Evolutionary conservation across 768 basidiomycete species (phyloP), one percentile per base, ranked within the genome.

Genomic region (Mycena capillaripes): DNA sequence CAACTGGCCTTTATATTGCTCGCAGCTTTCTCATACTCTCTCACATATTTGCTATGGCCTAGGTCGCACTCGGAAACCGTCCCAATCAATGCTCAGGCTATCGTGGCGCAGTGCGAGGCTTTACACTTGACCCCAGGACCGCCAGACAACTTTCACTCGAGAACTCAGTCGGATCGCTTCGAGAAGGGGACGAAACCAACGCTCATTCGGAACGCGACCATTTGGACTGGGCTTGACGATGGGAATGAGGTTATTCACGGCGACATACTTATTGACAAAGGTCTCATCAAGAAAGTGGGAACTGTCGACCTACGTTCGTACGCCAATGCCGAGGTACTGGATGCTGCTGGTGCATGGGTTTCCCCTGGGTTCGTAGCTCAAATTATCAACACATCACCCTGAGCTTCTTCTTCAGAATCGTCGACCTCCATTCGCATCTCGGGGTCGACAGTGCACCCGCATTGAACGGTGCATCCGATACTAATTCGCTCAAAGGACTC

Each of bases 141-240:
- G 11, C 67, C 72, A 46, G 62, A 64, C 12, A 36, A 69, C 0
- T 92, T 89, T 76, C 83, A 89, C 23, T 88, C 48, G 23, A 55
- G 72, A 25, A 55, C 46, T n/a, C 71, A 78, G 36, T 91, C 90
- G n/a, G 91, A 93, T 75, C 84, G 91, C 29, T 88, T 84, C 71
- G 89, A 83, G 6, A 77, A 79, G 0, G 92, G 89, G 0, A 92
- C 93, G 1, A 77, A 76, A 2, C 78, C 90, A 0, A 83, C 86
- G 1, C 81, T 91, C 34, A 85, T 95, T 34, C 85, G 83, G 69
- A 94, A 95, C 77, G 93, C 91, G 14, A 90, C 88, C 4, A 87
- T 96, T 30, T 96, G 95, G 95, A 95, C 94, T 2, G 95, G 94
- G 0, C 81, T 83, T 19, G 73, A 85, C n/a, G 83, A 87, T 42